Conservation (phyloP, 2,329 filamentous ascomycete genomes). For the Colletotrichum brevisporum region DNA sequence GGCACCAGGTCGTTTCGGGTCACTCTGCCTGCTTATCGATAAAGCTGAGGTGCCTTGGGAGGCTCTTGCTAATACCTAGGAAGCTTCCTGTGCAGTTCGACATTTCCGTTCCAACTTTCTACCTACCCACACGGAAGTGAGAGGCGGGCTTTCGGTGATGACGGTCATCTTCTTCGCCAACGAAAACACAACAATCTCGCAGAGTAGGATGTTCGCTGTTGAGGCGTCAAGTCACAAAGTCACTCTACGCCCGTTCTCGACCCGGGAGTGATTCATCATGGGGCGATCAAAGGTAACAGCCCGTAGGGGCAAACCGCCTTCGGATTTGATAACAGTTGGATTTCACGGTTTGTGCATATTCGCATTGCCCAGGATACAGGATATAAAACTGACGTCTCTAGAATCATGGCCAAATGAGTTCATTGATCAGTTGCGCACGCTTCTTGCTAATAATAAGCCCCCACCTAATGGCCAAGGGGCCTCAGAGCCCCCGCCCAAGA, state of each 20-base stretch:
- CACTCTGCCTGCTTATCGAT: slow-evolving; percentile 36
- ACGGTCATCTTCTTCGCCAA: background rate
- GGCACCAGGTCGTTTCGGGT: too few relatives aligned
- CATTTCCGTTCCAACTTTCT: background rate
- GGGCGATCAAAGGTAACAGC: slow-evolving; percentile 29
- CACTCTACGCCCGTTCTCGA: background rate
- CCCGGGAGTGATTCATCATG: slow-evolving; percentile 15
- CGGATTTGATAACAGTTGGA: slow-evolving; percentile 6
- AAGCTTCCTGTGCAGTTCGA: slow-evolving; percentile 2
- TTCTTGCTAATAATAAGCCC: slow-evolving; percentile 7
- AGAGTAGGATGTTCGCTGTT: background rate
- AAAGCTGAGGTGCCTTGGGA: slow-evolving; percentile 27
- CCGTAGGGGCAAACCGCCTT: slow-evolving; percentile 16
- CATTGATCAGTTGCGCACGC: slow-evolving; percentile 13
- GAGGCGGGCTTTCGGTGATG: too few relatives aligned
- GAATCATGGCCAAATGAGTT: slow-evolving; percentile 34
- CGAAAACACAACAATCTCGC: background rate
- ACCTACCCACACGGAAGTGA: too few relatives aligned
- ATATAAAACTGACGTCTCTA: slow-evolving; percentile 4
- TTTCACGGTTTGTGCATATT: slow-evolving; percentile 29
- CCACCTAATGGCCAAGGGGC: background rate
- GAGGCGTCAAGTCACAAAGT: background rate
- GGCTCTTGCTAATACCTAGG: background rate
- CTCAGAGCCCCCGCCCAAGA: slow-evolving; percentile 20
- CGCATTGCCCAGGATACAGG: background rate